These are phyloP conservation scores for Thymus mandschuricus DNA, from an alignment of 257 asterid genomes.

Conservation along the genomic window DNA sequence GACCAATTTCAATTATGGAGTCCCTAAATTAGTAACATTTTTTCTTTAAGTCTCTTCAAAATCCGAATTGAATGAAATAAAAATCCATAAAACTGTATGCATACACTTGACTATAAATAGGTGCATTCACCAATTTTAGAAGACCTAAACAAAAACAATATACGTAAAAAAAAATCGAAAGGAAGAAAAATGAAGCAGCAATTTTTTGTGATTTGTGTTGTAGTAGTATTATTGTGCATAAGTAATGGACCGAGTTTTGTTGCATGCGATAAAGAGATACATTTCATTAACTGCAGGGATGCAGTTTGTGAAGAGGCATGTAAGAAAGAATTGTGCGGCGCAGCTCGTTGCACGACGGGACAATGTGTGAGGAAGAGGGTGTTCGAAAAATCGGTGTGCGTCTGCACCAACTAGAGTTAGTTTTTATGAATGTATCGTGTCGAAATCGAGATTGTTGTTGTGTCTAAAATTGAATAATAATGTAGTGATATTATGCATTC, in stretches of 20 bases:
- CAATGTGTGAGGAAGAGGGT: background rate
- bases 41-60: too few relatives aligned
- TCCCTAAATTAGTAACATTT: too few relatives aligned
- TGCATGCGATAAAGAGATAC: background rate
- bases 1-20: too few relatives aligned
- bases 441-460: too few relatives aligned
- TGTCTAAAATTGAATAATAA: too few relatives aligned
- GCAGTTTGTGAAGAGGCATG: background rate
- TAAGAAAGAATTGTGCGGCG: background rate
- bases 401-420: background rate
- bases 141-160: too few relatives aligned
- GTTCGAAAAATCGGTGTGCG: background rate
- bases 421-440: too few relatives aligned
- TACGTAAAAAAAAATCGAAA: background rate
- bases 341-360: background rate
- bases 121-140: too few relatives aligned
- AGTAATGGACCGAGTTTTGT: background rate
- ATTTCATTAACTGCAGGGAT: background rate
- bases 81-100: too few relatives aligned
- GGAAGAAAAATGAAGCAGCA: conserved; percentile 1
- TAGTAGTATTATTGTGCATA: background rate
- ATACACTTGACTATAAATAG: too few relatives aligned
- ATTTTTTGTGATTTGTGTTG: background rate
- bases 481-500: too few relatives aligned
- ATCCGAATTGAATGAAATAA: too few relatives aligned